Conservation (phyloP, 2,329 filamentous ascomycete species). For the Colletotrichum acutatum region DNA sequence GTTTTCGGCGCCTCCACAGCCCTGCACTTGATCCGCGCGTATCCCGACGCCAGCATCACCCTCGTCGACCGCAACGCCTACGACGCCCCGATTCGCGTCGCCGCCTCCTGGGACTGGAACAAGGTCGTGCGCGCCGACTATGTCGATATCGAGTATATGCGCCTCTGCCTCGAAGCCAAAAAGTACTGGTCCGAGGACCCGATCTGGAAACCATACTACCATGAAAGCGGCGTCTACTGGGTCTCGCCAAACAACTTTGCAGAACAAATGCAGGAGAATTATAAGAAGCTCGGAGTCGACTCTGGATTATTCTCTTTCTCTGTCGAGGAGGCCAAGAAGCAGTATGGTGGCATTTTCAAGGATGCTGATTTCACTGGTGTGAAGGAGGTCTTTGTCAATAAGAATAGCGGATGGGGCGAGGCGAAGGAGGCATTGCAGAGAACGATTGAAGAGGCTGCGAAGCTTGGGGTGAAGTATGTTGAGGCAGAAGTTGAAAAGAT, state of each 20-base stretch:
- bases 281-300: conserved; percentile 41
- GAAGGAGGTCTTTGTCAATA: conserved; percentile 64
- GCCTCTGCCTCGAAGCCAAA: conserved; percentile 45
- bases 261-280: conserved; percentile 48
- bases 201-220: conserved; percentile 44
- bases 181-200: conserved; percentile 41
- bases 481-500: conserved; percentile 55
- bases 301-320: conserved; percentile 52
- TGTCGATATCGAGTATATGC: conserved; percentile 43
- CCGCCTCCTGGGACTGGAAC: conserved; percentile 47
- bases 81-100: conserved; percentile 39
- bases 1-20: conserved; percentile 62
- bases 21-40: conserved; percentile 53
- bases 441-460: conserved; percentile 57
- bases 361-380: conserved; percentile 64
- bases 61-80: conserved; percentile 41
- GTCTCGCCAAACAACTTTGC: conserved; percentile 42
- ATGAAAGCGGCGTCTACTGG: conserved; percentile 53
- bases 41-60: conserved; percentile 37
- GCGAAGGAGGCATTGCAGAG: conserved; percentile 62
- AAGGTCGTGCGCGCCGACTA: conserved; percentile 53
- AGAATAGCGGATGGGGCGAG: conserved; percentile 66
- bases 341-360: conserved; percentile 63
- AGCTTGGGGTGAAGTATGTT: conserved; percentile 63
- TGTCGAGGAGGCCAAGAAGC: conserved; percentile 57